A percentile compares a stretch with the other conserved stretches of the same genome.
These are phyloP conservation scores for Ascochyta clinopodiicola DNA, from an alignment of 2,329 filamentous ascomycete genomes.

Conservation along the genomic window DNA sequence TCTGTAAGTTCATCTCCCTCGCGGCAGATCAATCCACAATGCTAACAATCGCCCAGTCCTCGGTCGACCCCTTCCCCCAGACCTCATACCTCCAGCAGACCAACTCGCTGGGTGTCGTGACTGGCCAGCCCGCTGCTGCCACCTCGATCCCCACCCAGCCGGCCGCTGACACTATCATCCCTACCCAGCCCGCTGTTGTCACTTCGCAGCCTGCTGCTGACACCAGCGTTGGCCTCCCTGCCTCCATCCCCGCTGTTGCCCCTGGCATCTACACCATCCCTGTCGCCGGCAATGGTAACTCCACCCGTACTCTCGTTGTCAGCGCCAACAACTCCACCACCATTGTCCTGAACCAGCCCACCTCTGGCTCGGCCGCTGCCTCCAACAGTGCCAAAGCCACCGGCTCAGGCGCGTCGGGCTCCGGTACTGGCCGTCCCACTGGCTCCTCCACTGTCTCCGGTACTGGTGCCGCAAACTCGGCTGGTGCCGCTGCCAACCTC, in stretches of 20 bases:
- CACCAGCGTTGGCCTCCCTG: constrained; percentile 30
- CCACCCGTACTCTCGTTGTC: constrained; percentile 39
- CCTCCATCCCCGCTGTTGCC: constrained; percentile 46
- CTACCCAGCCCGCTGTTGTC: constrained; percentile 32
- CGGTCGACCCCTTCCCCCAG: constrained; percentile 33
- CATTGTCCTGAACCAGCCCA: constrained; percentile 24
- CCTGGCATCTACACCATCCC: constrained; percentile 45
- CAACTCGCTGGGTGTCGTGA: constrained; percentile 43
- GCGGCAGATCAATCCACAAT: constrained; percentile 6
- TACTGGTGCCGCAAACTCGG: constrained; percentile 19
- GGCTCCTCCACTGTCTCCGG: constrained; percentile 23
- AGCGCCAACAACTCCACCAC: constrained; percentile 47
- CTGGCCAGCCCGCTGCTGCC: constrained; percentile 33
- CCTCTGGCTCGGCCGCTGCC: constrained; percentile 18
- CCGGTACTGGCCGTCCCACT: constrained; percentile 19
- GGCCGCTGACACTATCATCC: constrained; percentile 29
- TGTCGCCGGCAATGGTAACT: constrained; percentile 36
- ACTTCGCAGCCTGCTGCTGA: constrained; percentile 34
- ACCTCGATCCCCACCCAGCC: constrained; percentile 37
- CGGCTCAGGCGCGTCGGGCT: constrained; percentile 19
- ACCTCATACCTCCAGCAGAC: constrained; percentile 38
- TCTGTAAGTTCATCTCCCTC: constrained; percentile 21
- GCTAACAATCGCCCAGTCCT: constrained; percentile 18
- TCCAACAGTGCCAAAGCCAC: constrained; percentile 15
- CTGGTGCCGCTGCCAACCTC: constrained; percentile 41